A percentile compares a stretch with the other conserved stretches of the same genome.
Evolutionary conservation across 768 basidiomycete species (phyloP).

Genomic region (Podaxis pistillaris): DNA sequence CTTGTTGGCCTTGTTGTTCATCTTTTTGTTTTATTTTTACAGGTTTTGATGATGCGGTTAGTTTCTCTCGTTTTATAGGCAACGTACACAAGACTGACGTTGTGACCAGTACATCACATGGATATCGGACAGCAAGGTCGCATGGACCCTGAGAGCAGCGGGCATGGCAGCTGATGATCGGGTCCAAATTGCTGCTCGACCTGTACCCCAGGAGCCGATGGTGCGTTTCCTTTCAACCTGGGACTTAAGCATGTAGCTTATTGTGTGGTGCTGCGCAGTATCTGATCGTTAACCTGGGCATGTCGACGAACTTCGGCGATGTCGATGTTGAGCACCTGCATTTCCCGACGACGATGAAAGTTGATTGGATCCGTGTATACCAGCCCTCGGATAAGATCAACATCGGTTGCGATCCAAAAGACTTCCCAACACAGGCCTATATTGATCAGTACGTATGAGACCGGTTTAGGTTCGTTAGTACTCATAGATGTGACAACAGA

Average conservation of each 20-base stretch:
- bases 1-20: not conserved
- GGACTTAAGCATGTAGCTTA: constrained; percentile 5
- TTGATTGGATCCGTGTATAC: constrained; percentile 92
- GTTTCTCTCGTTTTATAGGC: constrained; percentile 21
- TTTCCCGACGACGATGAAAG: constrained; percentile 72
- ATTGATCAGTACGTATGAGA: constrained; percentile 61
- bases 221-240: constrained; percentile 31
- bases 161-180: constrained; percentile 56
- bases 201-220: constrained; percentile 84
- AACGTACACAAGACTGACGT: not conserved
- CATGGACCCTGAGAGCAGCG: constrained; percentile 68
- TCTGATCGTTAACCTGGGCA: constrained; percentile 81
- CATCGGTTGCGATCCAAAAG: constrained; percentile 80
- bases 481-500: constrained; percentile 24
- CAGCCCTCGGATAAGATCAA: constrained; percentile 70
- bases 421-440: constrained; percentile 79
- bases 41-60: constrained; percentile 53
- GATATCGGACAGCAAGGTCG: constrained; percentile 58
- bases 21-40: not conserved
- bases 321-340: constrained; percentile 70
- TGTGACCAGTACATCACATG: constrained; percentile 69
- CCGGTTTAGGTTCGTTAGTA: not conserved
- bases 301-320: constrained; percentile 72
- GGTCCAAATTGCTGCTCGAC: constrained; percentile 64
- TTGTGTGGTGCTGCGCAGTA: constrained; percentile 45